Evolutionary conservation across 345 rosid genomes (phyloP), one percentile per base, ranked within the genome.

Genomic region (Geranium brycei): DNA sequence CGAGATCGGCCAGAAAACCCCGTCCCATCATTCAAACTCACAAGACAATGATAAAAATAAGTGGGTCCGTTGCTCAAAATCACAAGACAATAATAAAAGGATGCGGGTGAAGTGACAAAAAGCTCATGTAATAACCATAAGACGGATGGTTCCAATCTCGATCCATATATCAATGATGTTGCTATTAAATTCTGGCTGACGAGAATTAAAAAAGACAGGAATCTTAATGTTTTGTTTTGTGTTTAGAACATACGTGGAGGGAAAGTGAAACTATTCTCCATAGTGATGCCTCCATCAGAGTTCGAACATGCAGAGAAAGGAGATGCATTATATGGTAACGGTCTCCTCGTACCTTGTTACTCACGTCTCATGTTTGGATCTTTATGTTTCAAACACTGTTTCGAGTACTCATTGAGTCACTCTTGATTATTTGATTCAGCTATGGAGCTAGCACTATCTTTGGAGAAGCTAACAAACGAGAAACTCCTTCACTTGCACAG

Each of bases 231-330:
- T 17, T 16, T 4, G 19, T 17, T 4, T 57, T 57, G 5, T 61
- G 16, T 61, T 62, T 64, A 90, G 97, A 90, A 87, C 76, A 68
- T 67, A 17, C 85, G 97, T 30, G 97, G 97, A 70, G 97, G 97
- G 57, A 83, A 72, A 68, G 97, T 90, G 67, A 82, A 73, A 23
- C 81, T 90, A 1, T 87, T 83, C 78, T 76, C 88, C 0, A 82
- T 90, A 28, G 53, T 84, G 41, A 62, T 59, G 55, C 91, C 95
- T 17, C 59, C 69, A 61, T 85, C 95, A 0, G 97, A 90, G 19
- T 87, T 82, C 64, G 88, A 87, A 16, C 92, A 87, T 58, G 81
- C 55, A 8, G 95, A 87, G 66, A 87, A 86, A 65, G 91, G 86
- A 64, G 91, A 84, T 68, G 92, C 92, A 1, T 69, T 86, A 70